A percentile compares a stretch with the other conserved stretches of the same genome.
Evolutionary conservation across 2,329 filamentous ascomycete genomes (phyloP).

Genomic region (Dactylellina leptospora): DNA sequence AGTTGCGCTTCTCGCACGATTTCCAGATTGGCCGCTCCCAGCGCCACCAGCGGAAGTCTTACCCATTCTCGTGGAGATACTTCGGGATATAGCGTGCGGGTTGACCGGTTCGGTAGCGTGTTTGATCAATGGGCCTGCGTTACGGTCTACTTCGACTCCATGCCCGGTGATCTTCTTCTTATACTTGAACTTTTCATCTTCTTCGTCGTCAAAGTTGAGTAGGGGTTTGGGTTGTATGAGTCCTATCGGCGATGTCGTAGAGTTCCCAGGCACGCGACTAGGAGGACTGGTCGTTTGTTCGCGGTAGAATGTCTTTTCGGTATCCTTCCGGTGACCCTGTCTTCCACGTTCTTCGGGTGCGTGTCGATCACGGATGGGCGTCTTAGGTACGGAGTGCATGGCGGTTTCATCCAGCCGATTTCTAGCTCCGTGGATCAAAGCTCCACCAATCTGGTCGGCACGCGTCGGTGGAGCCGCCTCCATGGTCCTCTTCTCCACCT

Average conservation of each 20-base stretch:
- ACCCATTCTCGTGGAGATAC: constrained; percentile 46
- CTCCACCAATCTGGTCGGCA: constrained; percentile 8
- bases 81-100: constrained; percentile 20
- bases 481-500: constrained; percentile 40
- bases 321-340: constrained; percentile 30
- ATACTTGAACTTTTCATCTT: constrained; percentile 35
- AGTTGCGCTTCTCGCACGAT: constrained; percentile 35
- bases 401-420: constrained; percentile 24
- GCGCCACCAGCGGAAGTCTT: too few species aligned
- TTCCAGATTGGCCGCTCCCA: not conserved
- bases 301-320: constrained; percentile 32
- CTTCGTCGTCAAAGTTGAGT: constrained; percentile 34
- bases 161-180: constrained; percentile 51
- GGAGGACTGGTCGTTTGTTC: constrained; percentile 42
- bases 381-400: constrained; percentile 31
- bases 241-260: constrained; percentile 18
- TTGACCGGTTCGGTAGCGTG: constrained; percentile 37
- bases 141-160: constrained; percentile 36
- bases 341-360: constrained; percentile 30
- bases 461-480: constrained; percentile 14
- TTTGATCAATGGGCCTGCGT: constrained; percentile 40
- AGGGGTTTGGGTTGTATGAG: constrained; percentile 29
- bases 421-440: constrained; percentile 33
- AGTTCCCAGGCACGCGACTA: constrained; percentile 3
- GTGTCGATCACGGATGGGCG: constrained; percentile 25